Base-by-base conservation (phyloP, 257 asterid genomes). In the Lantana camara region DNA sequence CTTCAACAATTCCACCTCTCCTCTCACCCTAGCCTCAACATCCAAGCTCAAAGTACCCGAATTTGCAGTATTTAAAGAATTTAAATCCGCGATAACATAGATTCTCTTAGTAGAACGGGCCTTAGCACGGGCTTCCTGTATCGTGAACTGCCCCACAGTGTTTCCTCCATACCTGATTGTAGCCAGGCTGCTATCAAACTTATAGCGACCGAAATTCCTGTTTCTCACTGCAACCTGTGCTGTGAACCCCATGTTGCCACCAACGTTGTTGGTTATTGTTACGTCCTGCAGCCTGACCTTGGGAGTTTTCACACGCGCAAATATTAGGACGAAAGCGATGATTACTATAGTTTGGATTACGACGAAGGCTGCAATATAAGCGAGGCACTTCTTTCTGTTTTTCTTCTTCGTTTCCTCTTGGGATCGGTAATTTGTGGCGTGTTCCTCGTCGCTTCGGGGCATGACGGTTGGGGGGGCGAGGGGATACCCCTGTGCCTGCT, bases 371-470 rank as follows among this genome's bases (percentile, higher is more conserved):
- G 76, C 68, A 41, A 59, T 57, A 47, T 37, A 73, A 3, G 80
- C 76, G 3, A 76, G 11, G 62, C 74, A 74, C 71, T 61, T 76
- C 69, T 32, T 42, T 30, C 73, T 42, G 21, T 70, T 73, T 54
- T 73, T 73, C 82, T 64, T 79, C 66, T 46, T 70, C 64, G 17
- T 58, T 10, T 23, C 14, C 23, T 37, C 44, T 7, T 67, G 30
- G 48, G 74, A 60, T 45, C 13, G 76, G 71, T 61, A 24, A 62
- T 51, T 50, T 9, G 49, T 47, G 47, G 59, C 71, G 34, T 20
- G 56, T 65, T 73, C 87, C 57, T 67, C 77, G 41, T 82, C 80
- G 48, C 85, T 79, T 65, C 85, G 57, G 0, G 82, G 82, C 40
- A 73, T 29, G 5, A 62, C 27, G 4, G 67, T 54, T 45, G 85